Conservation (phyloP, 345 rosid genomes). For the Iberis pinnata region DNA sequence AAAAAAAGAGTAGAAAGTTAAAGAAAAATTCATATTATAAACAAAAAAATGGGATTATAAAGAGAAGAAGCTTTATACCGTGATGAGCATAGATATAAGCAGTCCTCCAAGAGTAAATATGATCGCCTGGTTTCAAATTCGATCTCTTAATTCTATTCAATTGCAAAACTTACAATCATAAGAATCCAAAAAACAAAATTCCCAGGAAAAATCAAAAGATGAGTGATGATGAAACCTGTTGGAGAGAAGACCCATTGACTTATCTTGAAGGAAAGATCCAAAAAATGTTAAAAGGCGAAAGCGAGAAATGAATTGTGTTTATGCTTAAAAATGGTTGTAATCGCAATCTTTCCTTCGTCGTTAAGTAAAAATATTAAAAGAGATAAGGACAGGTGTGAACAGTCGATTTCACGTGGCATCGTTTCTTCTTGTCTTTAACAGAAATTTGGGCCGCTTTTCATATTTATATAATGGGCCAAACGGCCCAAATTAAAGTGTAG, state of each 20-base stretch:
- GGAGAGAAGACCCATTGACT: conserved; percentile 77
- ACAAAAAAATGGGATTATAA: too few relatives aligned
- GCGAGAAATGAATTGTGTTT: background rate
- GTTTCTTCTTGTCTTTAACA: background rate
- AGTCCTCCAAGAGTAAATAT: conserved; percentile 83
- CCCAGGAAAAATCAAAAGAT: background rate
- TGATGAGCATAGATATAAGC: conserved; percentile 91
- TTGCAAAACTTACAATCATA: background rate
- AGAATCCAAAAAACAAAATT: background rate
- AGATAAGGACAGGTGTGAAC: conserved; percentile 15
- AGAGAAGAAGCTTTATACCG: conserved; percentile 36
- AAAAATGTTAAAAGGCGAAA: too few relatives aligned
- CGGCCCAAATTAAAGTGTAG: too few relatives aligned
- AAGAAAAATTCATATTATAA: background rate
- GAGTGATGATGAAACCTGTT: conserved; percentile 48
- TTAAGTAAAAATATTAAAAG: conserved; percentile 9
- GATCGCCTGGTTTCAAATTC: conserved; percentile 78
- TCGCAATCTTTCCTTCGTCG: conserved; percentile 20
- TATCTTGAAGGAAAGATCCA: conserved; percentile 13
- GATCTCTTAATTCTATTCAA: conserved; percentile 39
- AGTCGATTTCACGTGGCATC: background rate
- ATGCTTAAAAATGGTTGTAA: background rate
- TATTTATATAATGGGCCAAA: background rate
- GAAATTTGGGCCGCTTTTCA: background rate
- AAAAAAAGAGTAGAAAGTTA: background rate